Base-by-base conservation (phyloP, 176 grass and related monocot genomes). In the Oryza meridionalis region DNA sequence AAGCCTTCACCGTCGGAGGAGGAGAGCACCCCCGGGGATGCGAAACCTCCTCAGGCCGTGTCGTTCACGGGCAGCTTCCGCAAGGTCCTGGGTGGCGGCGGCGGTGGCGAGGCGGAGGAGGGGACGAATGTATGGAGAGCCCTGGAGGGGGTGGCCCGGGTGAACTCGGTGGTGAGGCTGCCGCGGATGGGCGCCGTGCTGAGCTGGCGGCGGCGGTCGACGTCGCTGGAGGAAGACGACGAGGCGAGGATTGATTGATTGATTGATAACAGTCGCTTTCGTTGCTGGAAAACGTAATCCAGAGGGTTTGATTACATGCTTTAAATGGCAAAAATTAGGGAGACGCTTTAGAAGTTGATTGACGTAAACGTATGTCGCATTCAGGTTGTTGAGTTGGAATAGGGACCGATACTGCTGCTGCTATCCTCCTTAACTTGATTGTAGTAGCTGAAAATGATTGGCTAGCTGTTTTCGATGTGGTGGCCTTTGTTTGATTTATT, bases 151-250 rank as follows among this genome's bases (percentile, higher is more conserved):
- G 75, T 94, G 55, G 86, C 76, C 13, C 76, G 94, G 55, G 85
- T 79, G 15, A 97, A 97, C 73, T 90, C 94, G 9, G 63, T 94
- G 69, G 42, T 90, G 42, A 92, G 89, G 90, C 66, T 92, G 55
- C 94, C 92, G 0, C 81, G 88, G 24, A 32, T 92, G 32, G 70
- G 85, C 13, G 73, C 32, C 50, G 85, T 81, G n/a, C 50, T 92
- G 72, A 94, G 92, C 76, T 86, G 88, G 76, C 85, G 86, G 21
- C 75, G 79, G 83, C 82, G 72, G 77, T 94, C 89, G 0, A 43
- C 55, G 35, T 88, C 85, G 62, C 66, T 87, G 81, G 82, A 82
- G 14, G 88, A 90, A 72, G 68, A 89, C 58, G 75, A 65, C 58
- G 55, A 78, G 58, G 73, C 3, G 58, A 77, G 68, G 74, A 86